Base-by-base conservation (phyloP, 257 asterid species). In the Rauvolfia tetraphylla region DNA sequence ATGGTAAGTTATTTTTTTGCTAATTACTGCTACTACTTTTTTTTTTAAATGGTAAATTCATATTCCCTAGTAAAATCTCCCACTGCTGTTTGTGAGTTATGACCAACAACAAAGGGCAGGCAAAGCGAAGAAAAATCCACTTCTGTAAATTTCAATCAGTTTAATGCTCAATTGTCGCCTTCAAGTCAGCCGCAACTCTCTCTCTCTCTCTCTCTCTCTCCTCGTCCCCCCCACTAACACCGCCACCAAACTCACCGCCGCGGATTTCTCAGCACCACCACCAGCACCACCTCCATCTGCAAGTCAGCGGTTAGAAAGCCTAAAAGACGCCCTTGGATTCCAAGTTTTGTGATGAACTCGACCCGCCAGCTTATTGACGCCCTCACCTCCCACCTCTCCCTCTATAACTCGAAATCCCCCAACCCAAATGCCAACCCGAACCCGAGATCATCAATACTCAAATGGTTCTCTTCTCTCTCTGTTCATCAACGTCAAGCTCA, bases 341-440 rank as follows among this genome's bases (percentile, higher is more conserved):
- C 66, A 13, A 81, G 65, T 44, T 71, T 77, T 51, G 75, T 81
- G 75, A 86, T 88, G 88, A 78, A 20, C 79, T 83, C 92, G 53
- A 86, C 81, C 42, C 97, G 89, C 68, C 90, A 87, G 46, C 88
- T 91, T 46, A 61, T 92, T 18, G 98, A 95, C 69, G 84, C 93
- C 46, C 90, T 95, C 73, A 95, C 99, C 66, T 81, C 98, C 15
- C 99, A 95, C 78, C 86, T 95, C 79, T 92, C 99, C 54, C 87
- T 92, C 36, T 95, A 95, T 89, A 74, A 86, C 80, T 85, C 96
- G 22, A 84, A 76, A 54, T 79, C 25, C 80, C 76, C 81, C 73
- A 42, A 42, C 62, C 73, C 83, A 34, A 75, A 36, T 70, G 82
- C 88, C 15, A 66, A 66, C 18, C 79, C 87, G 31, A 83, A 62